Conservation (phyloP, 2,329 filamentous ascomycete species). For the Aspergillus fischeri region DNA sequence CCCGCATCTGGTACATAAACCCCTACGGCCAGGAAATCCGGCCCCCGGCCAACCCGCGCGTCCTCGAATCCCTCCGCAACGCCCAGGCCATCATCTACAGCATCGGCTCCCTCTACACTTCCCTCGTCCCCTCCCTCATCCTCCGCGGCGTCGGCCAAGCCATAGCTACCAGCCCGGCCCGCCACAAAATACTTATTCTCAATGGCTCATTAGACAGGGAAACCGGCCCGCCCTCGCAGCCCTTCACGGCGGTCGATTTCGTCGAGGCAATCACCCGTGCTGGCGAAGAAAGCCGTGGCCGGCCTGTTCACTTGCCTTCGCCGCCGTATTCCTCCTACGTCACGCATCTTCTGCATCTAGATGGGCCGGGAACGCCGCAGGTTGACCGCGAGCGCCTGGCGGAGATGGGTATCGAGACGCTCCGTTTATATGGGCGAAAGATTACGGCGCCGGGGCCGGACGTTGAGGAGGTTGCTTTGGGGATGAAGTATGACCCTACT, state of each 20-base stretch:
- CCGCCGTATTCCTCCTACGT: constrained; percentile 65
- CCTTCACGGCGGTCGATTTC: constrained; percentile 76
- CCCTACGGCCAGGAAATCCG: constrained; percentile 96
- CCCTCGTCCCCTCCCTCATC: constrained; percentile 76
- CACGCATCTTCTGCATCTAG: constrained; percentile 77
- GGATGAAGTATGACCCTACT: constrained; percentile 69
- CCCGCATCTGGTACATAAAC: constrained; percentile 93
- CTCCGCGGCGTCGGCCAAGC: constrained; percentile 70
- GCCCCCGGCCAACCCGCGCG: constrained; percentile 76
- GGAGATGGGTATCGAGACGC: constrained; percentile 68
- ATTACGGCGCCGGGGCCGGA: constrained; percentile 32
- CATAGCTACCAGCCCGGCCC: constrained; percentile 48
- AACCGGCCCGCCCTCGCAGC: constrained; percentile 64
- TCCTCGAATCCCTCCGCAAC: constrained; percentile 62
- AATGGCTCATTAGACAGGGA: constrained; percentile 84
- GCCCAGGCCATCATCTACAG: constrained; percentile 77
- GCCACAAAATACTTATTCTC: constrained; percentile 75
- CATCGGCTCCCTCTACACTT: constrained; percentile 92
- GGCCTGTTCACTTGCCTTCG: constrained; percentile 17
- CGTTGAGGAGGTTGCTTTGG: constrained; percentile 47
- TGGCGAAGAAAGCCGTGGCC: constrained; percentile 62
- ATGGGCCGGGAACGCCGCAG: constrained; percentile 63
- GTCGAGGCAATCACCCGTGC: constrained; percentile 74
- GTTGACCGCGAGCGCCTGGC: constrained; percentile 65
- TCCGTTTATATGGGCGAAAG: constrained; percentile 70